Evolutionary conservation across 306 rosid species (phyloP), one percentile per base, ranked within the genome.

Genomic region (Arachis hypogaea): DNA sequence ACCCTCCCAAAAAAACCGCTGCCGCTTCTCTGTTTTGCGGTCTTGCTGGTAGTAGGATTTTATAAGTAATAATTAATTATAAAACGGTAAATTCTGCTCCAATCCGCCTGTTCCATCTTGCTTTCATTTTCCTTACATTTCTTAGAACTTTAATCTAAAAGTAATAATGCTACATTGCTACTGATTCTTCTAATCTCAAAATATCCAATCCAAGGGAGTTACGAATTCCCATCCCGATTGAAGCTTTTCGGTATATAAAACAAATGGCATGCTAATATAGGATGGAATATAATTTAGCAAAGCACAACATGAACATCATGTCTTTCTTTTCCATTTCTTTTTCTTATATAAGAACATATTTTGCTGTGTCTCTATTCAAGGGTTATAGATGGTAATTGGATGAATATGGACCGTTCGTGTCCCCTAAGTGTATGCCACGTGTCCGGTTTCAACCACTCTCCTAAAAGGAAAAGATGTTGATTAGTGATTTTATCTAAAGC

Each of bases 381-480:
- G 50, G 12, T 14, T 41, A 51, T 22, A 22, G 64, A 22, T 18
- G 46, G 9, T 49, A 18, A 76, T 76, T 76, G 62, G 74, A 49
- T 47, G 63, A 76, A 59, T 59, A 49, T 38, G 57, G 63, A 66
- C 79, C 79, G 73, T 66, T 75, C 36, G 29, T 10, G 36, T 44
- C 33, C 14, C 11, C n/a, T 45, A 9, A 66, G 75, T 79, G 71
- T 60, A 44, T 54, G 76, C 44, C 79, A 74, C 62, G 60, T 63
- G 77, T 75, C 69, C 18, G 11, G 51, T 63, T 63, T 63, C 60
- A 69, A 46, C 56, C 62, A 38, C 49, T 54, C 16, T 56, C 30
- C 40, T 4, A 47, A 73, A 77, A 58, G 38, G 3, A 59, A 51
- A 72, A 60, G 29, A 67, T 68, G 75, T 12, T 12, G 55, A 49